These are phyloP conservation scores for Sordariomycetes sp. DNA, from an alignment of 2,329 filamentous ascomycete genomes.

Conservation along the genomic window DNA sequence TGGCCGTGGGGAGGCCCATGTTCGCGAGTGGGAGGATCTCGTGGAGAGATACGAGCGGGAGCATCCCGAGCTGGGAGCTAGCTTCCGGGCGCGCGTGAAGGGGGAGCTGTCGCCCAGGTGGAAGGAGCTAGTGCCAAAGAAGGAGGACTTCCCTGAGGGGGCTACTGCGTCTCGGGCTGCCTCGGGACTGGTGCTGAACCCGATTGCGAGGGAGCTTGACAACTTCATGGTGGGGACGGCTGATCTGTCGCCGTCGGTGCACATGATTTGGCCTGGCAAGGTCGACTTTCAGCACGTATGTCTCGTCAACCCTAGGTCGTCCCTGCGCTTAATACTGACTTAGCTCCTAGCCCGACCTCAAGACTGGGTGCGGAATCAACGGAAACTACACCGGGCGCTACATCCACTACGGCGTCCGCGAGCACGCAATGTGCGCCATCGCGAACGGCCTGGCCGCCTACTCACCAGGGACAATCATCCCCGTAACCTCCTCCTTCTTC, in stretches of 20 bases:
- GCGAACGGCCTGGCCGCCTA: conserved; percentile 94
- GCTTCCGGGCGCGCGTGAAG: conserved; percentile 69
- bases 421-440: conserved; percentile 86
- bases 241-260: conserved; percentile 96
- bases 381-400: conserved; percentile 89
- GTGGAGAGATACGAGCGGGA: conserved; percentile 75
- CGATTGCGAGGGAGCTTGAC: conserved; percentile 72
- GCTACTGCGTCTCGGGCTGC: conserved; percentile 86
- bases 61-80: conserved; percentile 68
- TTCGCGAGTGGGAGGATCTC: conserved; percentile 92
- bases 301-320: conserved; percentile 46
- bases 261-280: conserved; percentile 95
- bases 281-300: conserved; percentile 93
- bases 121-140: conserved; percentile 76
- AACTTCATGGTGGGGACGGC: conserved; percentile 94
- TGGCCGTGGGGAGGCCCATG: conserved; percentile 73
- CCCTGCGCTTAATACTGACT: background rate
- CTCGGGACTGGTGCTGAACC: conserved; percentile 84
- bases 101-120: conserved; percentile 88
- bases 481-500: conserved; percentile 91
- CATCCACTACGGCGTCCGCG: conserved; percentile 82
- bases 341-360: conserved; percentile 21
- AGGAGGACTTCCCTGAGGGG: conserved; percentile 75
- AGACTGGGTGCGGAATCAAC: conserved; percentile 24
- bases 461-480: conserved; percentile 75